Evolutionary conservation across 352 stramenopile species (phyloP), one percentile per base, ranked within the genome.

Genomic region (Peronospora farinosa): DNA sequence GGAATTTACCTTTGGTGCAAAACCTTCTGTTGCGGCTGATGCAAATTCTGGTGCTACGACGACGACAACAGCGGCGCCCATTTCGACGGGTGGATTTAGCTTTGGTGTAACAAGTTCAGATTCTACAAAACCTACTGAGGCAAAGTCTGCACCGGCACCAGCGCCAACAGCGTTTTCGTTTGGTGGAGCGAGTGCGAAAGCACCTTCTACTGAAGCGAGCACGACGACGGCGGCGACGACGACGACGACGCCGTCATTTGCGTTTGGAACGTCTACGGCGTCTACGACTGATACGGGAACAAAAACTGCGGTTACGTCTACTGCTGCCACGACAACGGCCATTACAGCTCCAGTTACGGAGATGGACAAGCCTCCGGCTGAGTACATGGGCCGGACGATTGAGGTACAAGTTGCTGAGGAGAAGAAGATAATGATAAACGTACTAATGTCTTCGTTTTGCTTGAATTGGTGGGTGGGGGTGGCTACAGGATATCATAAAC

Each of bases 341-440:
- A 56, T 72, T n/a, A 65, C 63, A 31, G 55, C 63, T 7, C 49
- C 69, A n/a, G 47, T 54, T 21, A 71, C 77, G 11, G 51, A 61
- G 40, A 74, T 67, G 11, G 75, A 91, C 13, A 74, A 86, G 45
- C 78, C 80, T 3, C 83, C 83, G 12, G 83, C 80, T 35, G 78
- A 90, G 51, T 93, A 92, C 62, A 86, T 88, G 65, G 80, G 80
- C 40, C 78, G 81, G 47, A 93, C 80, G 1, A 86, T 93, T 23
- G 83, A 93, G 70, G 74, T 86, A 51, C 17, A 51, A 44, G 1
- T 40, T 11, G 17, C 32, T 16, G 12, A 40, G 41, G 25, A n/a
- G 9, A 16, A 15, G 9, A 16, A 37, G 7, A 11, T 37, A 5
- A 37, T 16, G 32, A 15, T n/a, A 40, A 40, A 28, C 17, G 35